phyloP scores from a whole-genome alignment of 2,329 filamentous ascomycete genomes.

The Mariannaea sp. region DNA sequence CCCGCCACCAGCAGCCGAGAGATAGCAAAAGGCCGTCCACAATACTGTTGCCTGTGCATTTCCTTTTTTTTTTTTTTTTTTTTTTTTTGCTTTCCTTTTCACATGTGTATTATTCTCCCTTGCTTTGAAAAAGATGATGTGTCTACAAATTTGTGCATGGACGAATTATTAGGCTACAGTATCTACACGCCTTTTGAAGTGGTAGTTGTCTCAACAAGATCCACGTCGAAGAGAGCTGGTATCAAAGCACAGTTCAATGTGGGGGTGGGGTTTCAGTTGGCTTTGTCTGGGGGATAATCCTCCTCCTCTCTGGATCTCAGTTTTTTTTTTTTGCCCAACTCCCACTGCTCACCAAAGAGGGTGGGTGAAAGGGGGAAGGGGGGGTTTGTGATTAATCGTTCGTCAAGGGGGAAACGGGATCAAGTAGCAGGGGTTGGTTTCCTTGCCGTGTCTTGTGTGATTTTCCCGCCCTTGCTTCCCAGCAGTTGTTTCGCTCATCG shows the following conservation, averaged over 20 bases:
- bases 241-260: slow-evolving; percentile 8
- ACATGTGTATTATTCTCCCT: background rate
- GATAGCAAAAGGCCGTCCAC: background rate
- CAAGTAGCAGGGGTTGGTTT: background rate
- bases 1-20: background rate
- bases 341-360: background rate
- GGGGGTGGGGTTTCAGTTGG: slow-evolving; percentile 16
- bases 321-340: background rate
- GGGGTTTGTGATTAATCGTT: too few species aligned
- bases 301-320: slow-evolving; percentile 5
- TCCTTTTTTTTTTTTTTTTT: background rate
- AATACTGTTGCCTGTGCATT: slow-evolving; percentile 1
- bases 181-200: background rate
- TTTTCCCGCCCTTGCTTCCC: background rate
- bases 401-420: background rate
- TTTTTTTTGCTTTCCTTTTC: background rate
- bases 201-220: slow-evolving; percentile 5
- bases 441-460: background rate
- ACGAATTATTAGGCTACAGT: too few species aligned
- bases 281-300: slow-evolving; percentile 6
- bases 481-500: background rate
- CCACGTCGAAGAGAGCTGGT: background rate
- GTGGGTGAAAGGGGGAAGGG: background rate
- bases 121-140: background rate
- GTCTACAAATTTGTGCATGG: background rate